phyloP scores from a whole-genome alignment of 148 eudicot genomes.

The Heliosperma pusillum region DNA sequence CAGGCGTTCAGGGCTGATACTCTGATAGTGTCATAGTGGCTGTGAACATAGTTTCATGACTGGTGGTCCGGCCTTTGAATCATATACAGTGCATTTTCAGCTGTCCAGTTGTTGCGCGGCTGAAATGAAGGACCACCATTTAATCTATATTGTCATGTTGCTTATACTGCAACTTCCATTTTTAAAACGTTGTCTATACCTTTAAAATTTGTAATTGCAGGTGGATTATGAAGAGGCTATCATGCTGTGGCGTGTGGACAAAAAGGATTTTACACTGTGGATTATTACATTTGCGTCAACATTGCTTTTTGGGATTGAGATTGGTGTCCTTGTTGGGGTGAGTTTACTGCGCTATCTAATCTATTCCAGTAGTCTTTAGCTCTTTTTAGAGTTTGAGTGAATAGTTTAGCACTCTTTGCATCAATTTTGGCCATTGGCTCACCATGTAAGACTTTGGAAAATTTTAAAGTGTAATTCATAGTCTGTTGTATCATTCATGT shows the following conservation, averaged over 20 bases:
- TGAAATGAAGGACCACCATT: neutral
- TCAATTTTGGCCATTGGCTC: too few species aligned
- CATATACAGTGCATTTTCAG: too few species aligned
- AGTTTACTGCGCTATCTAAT: slow-evolving; percentile 23
- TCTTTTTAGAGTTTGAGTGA: too few species aligned
- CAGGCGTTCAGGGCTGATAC: too few species aligned
- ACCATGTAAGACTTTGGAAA: neutral
- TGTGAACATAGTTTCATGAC: too few species aligned
- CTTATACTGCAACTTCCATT: too few species aligned
- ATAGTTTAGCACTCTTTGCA: too few species aligned
- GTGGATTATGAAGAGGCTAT: slow-evolving; percentile 92
- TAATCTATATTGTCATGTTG: too few species aligned
- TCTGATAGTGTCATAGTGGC: too few species aligned
- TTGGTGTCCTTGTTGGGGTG: slow-evolving; percentile 95
- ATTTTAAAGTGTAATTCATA: neutral
- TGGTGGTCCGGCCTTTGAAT: too few species aligned
- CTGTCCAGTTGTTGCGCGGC: too few species aligned
- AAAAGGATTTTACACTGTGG: slow-evolving; percentile 93
- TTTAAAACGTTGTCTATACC: neutral
- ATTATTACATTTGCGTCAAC: slow-evolving; percentile 59
- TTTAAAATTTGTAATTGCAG: slow-evolving; percentile 38
- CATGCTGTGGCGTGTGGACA: slow-evolving; percentile 84
- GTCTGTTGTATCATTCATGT: neutral
- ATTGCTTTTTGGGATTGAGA: slow-evolving; percentile 90
- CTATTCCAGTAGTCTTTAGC: neutral